These are phyloP conservation scores for Termitomyces sp. DNA, from an alignment of 1,284 basidiomycete genomes.

Conservation along the genomic window DNA sequence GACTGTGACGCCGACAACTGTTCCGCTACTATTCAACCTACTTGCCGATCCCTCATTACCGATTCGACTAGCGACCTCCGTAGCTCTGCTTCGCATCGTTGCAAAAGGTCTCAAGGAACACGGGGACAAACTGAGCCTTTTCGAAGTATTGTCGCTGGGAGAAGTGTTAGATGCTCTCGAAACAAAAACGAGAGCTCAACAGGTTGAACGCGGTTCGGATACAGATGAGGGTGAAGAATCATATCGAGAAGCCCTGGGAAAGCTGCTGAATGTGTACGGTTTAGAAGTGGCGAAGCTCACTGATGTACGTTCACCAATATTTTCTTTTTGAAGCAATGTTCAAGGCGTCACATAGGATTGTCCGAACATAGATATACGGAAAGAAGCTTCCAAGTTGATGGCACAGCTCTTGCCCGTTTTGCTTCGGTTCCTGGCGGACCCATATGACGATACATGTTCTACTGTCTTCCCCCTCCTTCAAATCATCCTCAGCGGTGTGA, in stretches of 20 bases:
- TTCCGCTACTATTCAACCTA: conserved; percentile 82
- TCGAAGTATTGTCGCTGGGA: conserved; percentile 85
- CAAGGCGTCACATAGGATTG: conserved; percentile 45
- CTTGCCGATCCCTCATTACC: conserved; percentile 77
- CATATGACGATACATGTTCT: conserved; percentile 81
- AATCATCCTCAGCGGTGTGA: conserved; percentile 67
- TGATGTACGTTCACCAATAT: conserved; percentile 41
- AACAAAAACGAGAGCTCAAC: conserved; percentile 66
- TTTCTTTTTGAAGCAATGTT: not conserved
- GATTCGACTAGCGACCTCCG: conserved; percentile 81
- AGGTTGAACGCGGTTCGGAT: conserved; percentile 58
- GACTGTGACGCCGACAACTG: conserved; percentile 87
- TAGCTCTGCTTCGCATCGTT: conserved; percentile 78
- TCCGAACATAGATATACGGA: conserved; percentile 55
- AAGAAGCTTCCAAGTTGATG: conserved; percentile 67
- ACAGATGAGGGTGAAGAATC: conserved; percentile 78
- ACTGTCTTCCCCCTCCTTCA: conserved; percentile 82
- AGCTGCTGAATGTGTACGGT: conserved; percentile 80
- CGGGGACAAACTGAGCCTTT: conserved; percentile 84
- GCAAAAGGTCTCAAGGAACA: conserved; percentile 93
- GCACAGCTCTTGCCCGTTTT: conserved; percentile 76
- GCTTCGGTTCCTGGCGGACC: conserved; percentile 86
- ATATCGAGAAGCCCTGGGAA: conserved; percentile 87
- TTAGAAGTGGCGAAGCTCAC: conserved; percentile 81
- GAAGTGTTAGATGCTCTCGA: conserved; percentile 79